Evolutionary conservation across 345 rosid genomes (phyloP), one percentile per base, ranked within the genome.

Genomic region (Pistacia integerrima): DNA sequence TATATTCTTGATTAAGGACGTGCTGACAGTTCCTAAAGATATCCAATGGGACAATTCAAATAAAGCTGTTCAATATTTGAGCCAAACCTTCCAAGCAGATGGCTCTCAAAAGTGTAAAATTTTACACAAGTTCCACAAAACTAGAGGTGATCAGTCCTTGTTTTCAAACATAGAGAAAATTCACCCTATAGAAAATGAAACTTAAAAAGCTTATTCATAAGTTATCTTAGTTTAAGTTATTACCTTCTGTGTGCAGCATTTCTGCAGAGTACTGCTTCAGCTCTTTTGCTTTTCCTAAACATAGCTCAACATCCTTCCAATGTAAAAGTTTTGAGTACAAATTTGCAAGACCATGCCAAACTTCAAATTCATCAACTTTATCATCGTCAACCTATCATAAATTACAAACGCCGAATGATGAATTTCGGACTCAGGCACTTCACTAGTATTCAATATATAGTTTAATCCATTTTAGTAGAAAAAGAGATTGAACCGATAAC

Each of bases 231-330:
- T 81, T 82, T 67, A 55, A 74, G 74, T 64, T 76, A 87, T 84
- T 88, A 80, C 98, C 99, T 93, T 93, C 96, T 74, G 94, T 89
- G 52, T 84, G 90, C 69, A 92, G 82, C 77, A 90, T 81, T 76
- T 92, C 89, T 1, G 93, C 85, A 28, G 96, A 93, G 82, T 85
- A 93, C 59, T 84, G 85, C 78, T 90, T 93, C 79, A 89, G 83
- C 72, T 90, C 98, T 35, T 91, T 84, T 12, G 94, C 98, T 79
- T 92, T 95, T 60, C 77, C 84, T 67, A 95, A 70, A 76, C 99
- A 95, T 41, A 88, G 84, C 88, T 90, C 98, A 4, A 86, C 98
- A n/a, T 95, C 99, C 78, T 90, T 90, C 99, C 97, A 95, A 70
- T 88, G 90, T 3, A 91, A 87, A 79, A 95, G 97, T 73, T 90